Evolutionary conservation across 1,139 yeast species (phyloP).

Genomic region (Pichia sp.): DNA sequence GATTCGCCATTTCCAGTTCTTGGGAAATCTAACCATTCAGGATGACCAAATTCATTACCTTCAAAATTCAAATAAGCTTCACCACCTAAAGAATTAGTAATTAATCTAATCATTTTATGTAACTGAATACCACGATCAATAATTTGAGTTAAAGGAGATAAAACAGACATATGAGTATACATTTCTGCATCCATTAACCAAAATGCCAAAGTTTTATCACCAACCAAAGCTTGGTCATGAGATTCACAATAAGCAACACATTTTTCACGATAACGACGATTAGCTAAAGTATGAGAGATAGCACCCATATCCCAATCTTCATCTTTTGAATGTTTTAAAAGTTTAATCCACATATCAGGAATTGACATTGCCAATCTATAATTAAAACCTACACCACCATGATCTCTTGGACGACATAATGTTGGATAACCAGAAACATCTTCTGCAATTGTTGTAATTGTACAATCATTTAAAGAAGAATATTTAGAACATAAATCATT

Average conservation of each 20-base stretch:
- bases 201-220: constrained; percentile 92
- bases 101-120: constrained; percentile 82
- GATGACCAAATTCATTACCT: constrained; percentile 98
- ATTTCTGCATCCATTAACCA: constrained; percentile 99
- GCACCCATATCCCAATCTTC: constrained; percentile 89
- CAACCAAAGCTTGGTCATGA: constrained; percentile 96
- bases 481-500: constrained; percentile 63
- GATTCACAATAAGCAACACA: constrained; percentile 93
- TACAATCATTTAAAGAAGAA: constrained; percentile 32
- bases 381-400: constrained; percentile 91
- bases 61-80: constrained; percentile 94
- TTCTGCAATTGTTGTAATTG: constrained; percentile 81
- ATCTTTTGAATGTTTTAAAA: constrained; percentile 74
- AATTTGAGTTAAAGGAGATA: constrained; percentile 66
- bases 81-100: constrained; percentile 88
- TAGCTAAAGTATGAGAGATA: constrained; percentile 76
- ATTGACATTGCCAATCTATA: constrained; percentile 94
- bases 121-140: constrained; percentile 85
- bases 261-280: constrained; percentile 82
- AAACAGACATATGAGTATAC: constrained; percentile 90
- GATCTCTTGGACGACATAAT: constrained; percentile 61
- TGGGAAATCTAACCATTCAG: constrained; percentile 98
- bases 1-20: constrained; percentile 82
- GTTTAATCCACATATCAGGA: constrained; percentile 98
- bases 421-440: constrained; percentile 99